Evolutionary conservation across 768 basidiomycete genomes (phyloP), one percentile per base, ranked within the genome.

Genomic region (Leucocoprinus birnbaumii): DNA sequence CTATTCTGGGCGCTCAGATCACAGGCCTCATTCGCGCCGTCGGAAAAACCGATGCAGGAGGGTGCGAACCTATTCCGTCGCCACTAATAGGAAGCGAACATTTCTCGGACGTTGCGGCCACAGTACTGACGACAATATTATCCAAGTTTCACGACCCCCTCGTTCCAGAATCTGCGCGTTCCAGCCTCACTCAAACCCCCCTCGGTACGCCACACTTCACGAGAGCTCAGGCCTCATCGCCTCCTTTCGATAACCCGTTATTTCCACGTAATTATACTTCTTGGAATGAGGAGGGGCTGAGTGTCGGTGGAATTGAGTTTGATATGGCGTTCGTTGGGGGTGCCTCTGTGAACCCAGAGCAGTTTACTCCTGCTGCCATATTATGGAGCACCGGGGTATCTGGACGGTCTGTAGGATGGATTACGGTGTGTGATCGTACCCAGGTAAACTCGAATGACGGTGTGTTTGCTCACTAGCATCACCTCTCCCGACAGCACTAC

Each of bases 71-170:
- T 3, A 43, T 69, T 14, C 68, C 66, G 8, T 34, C 51, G 11
- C 66, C 66, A 2, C 57, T 68, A 16, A 46, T 66, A 19, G 66
- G 65, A 7, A 62, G 62, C 13, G 61, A 58, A 19, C 68, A 69
- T 59, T 64, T 63, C 42, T 58, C 53, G 0, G 68, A 69, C 44
- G 66, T 57, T 1, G 66, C 66, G 3, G 60, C 62, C 9, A 58
- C 62, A 16, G 51, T 66, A n/a, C 49, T 69, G 65, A 62, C 59
- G 2, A 64, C 66, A 2, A 51, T 69, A 31, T 51, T 64, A 6
- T 59, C 68, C 27, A 66, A 66, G 35, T 69, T 69, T 50, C 56
- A 68, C 34, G 67, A 69, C 38, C 64, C 61, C 13, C 60, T 62
- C 41, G 66, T 69, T 10, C 60, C 66, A 3, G 37, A 57, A 1